Evolutionary conservation across 768 basidiomycete genomes (phyloP), one percentile per base, ranked within the genome.

Genomic region (Boletus eberwhitei): DNA sequence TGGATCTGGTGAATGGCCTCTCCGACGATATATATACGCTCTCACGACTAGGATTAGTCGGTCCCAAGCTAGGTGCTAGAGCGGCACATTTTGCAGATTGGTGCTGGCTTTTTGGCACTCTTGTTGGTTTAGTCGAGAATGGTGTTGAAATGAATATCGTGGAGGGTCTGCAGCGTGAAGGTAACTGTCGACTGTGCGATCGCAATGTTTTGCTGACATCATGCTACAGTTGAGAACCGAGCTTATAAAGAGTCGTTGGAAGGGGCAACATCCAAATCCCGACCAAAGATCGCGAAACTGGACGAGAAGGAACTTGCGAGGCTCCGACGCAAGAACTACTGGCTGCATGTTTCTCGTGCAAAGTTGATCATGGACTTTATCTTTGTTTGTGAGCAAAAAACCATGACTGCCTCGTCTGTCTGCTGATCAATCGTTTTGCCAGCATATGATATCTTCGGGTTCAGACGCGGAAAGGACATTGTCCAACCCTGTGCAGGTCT

Each of bases 291-390:
- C 7, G 70, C 73, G 50, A 85, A 83, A 70, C 57, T 81, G 3
- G 88, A 91, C 64, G 83, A 87, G 61, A 84, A 79, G 69, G 90
- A 92, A 68, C 75, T 91, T 43, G 66, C 73, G 47, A 74, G 87
- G 40, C 78, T 94, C 35, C 79, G 81, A 66, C 78, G 80, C 59
- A 85, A 90, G 70, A 83, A 82, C 61, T 85, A 86, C 63, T 93
- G 90, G 90, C 73, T 93, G 44, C 82, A 82, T 60, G 69, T 88
- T 47, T 79, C 85, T 24, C 74, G 86, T 54, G 74, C 77, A 52
- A 93, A 93, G 74, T 74, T 93, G 55, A 63, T 80, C 40, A 90
- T 92, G 89, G 91, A 93, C 69, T 73, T 93, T 57, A 82, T 91
- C 63, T 93, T 93, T 72, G 91, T 92, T 66, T 91, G 90, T 93